Conservation (phyloP, 192 early-diverging fungal genomes). For the Allomyces macrogynus region DNA sequence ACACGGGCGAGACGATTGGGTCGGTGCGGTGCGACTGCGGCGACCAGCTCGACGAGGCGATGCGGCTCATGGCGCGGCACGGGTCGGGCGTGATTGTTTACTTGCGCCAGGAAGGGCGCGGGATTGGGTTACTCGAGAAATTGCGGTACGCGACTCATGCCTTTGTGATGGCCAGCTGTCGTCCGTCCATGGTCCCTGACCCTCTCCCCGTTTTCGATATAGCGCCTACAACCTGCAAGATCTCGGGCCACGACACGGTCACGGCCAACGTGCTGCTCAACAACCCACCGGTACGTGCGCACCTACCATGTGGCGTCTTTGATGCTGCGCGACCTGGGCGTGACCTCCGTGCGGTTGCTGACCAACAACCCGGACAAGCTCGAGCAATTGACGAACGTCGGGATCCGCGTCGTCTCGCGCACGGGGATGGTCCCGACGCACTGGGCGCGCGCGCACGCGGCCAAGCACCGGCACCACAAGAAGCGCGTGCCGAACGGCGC, state of each 20-base stretch:
- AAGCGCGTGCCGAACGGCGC: slow-evolving; percentile 2
- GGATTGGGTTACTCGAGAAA: slow-evolving; percentile 85
- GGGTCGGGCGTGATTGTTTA: slow-evolving; percentile 87
- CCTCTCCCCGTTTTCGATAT: neutral
- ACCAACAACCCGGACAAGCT: slow-evolving; percentile 97
- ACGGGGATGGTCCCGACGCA: slow-evolving; percentile 77
- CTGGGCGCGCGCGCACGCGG: slow-evolving; percentile 32
- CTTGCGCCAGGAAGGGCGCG: slow-evolving; percentile 85
- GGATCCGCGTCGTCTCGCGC: slow-evolving; percentile 58
- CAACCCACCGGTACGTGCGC: slow-evolving; percentile 84
- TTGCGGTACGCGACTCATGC: slow-evolving; percentile 39
- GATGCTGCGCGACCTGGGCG: slow-evolving; percentile 65
- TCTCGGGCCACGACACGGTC: slow-evolving; percentile 80
- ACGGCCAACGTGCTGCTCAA: slow-evolving; percentile 74
- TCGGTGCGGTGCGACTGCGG: slow-evolving; percentile 87
- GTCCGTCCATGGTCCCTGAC: too few relatives aligned
- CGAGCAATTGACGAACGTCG: slow-evolving; percentile 43
- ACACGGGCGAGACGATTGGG: slow-evolving; percentile 85
- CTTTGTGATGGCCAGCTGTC: neutral
- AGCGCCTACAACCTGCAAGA: slow-evolving; percentile 96
- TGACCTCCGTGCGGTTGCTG: slow-evolving; percentile 52
- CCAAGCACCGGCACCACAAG: slow-evolving; percentile 10
- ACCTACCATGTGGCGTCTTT: slow-evolving; percentile 71
- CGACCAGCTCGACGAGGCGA: slow-evolving; percentile 79
- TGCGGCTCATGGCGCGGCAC: slow-evolving; percentile 63